phyloP scores from a whole-genome alignment of 2,329 filamentous ascomycete species.

The Trichoderma harzianum region DNA sequence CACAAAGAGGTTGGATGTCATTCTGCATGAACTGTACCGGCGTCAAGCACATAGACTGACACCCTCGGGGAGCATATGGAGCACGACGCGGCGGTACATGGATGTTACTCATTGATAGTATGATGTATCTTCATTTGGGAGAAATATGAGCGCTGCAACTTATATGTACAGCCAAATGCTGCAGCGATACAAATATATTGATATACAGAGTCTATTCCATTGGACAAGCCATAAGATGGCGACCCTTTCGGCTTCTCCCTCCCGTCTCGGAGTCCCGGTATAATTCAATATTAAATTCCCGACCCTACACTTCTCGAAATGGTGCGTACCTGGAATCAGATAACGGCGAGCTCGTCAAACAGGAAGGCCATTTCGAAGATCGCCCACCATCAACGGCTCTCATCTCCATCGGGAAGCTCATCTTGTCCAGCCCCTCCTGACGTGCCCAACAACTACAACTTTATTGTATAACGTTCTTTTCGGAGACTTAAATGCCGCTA shows the following conservation, averaged over 20 bases:
- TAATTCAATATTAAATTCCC: not conserved
- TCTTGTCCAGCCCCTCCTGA: not conserved
- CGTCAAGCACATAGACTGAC: not conserved
- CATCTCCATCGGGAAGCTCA: constrained; percentile 15
- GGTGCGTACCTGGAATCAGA: not conserved
- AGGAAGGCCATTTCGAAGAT: constrained; percentile 12
- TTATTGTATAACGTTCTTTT: not conserved
- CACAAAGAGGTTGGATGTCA: not conserved
- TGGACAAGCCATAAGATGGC: not conserved
- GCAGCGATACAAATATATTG: not conserved
- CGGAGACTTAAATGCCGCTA: not conserved
- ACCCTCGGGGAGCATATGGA: not conserved
- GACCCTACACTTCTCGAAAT: not conserved
- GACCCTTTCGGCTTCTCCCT: not conserved
- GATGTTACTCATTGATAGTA: not conserved
- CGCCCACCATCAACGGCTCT: not conserved
- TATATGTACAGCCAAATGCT: not conserved
- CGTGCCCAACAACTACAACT: not conserved
- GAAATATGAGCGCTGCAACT: not conserved
- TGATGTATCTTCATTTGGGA: not conserved
- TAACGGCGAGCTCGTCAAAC: not conserved
- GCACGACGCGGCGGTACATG: not conserved
- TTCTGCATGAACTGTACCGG: not conserved
- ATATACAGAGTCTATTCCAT: not conserved
- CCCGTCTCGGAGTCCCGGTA: not conserved